Evolutionary conservation across 1,284 basidiomycete genomes (phyloP), one percentile per base, ranked within the genome.

Genomic region (Phaffia rhodozyma): DNA sequence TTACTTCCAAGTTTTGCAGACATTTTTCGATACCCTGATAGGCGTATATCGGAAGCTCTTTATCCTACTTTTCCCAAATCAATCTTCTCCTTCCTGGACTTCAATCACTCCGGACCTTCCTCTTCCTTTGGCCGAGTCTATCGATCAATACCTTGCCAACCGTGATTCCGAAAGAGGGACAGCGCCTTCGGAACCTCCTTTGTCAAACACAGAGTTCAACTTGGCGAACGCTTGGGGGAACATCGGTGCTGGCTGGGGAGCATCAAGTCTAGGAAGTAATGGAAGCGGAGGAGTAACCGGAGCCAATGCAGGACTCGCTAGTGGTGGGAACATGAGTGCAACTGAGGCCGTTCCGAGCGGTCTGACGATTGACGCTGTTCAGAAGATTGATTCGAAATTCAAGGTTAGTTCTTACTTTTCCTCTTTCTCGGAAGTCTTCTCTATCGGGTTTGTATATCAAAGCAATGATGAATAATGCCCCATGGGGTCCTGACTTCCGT

Each of bases 1-100:
- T 76, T 72, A 76, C 75, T 71, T 78, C 69, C 76, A 79, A 70
- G 74, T 75, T 25, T 73, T 79, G 63, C 73, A 75, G 30, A 75
- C 78, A 13, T 69, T 76, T 21, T 79, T 78, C 69, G 76, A 77
- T 43, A 75, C 78, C 63, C 72, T 80, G 57, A 72, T 75, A 21
- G 76, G 78, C 59, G 69, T 78, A 5, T 80, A 80, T 72, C 72
- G 72, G 55, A 78, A 78, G 66, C 70, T 79, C 32, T 67, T 73
- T 34, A 65, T 68, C 30, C 70, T 71, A 62, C 65, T 74, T 48
- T 61, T 29, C 58, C 61, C 34, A 29, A 50, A 27, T 62, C 64
- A 25, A 55, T 61, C 20, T 32, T 38, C 20, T 34, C 57, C 55
- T 5, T 43, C 6, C 48, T 58, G 32, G 56, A 30, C 34, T 49